A percentile compares a stretch with the other conserved stretches of the same genome.
phyloP scores from a whole-genome alignment of 2,329 filamentous ascomycete genomes.

The Claviceps lovelessii region DNA sequence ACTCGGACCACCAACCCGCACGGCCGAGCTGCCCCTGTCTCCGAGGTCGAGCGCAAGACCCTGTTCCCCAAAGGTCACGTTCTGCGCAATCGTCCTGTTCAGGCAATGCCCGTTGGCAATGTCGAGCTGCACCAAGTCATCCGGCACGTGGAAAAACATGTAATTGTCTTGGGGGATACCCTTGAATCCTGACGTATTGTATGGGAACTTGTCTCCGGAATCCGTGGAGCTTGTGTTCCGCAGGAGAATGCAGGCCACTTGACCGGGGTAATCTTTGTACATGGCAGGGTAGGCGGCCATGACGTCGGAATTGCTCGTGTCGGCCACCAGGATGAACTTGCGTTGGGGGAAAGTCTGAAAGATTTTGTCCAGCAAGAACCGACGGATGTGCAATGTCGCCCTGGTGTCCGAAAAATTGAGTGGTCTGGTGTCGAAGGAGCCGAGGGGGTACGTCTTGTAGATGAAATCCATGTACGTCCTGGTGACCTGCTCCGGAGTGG shows the following conservation, averaged over 20 bases:
- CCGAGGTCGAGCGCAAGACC: conserved; percentile 37
- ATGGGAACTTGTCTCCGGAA: conserved; percentile 52
- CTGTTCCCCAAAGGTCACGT: conserved; percentile 56
- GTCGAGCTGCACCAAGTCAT: conserved; percentile 53
- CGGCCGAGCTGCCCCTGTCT: conserved; percentile 17
- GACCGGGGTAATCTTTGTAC: conserved; percentile 50
- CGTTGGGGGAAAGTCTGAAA: conserved; percentile 62
- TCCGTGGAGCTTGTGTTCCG: conserved; percentile 63
- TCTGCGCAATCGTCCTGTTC: conserved; percentile 50
- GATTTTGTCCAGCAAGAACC: conserved; percentile 53
- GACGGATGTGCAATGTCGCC: conserved; percentile 59
- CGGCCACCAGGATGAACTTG: conserved; percentile 62
- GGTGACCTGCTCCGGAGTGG: conserved; percentile 64
- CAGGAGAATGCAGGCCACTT: conserved; percentile 65
- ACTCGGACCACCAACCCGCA: conserved; percentile 10
- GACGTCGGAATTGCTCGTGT: conserved; percentile 63
- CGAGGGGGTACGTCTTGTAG: conserved; percentile 62
- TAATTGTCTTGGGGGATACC: conserved; percentile 50
- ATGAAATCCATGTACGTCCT: conserved; percentile 71
- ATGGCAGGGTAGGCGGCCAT: conserved; percentile 52
- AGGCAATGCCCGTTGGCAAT: conserved; percentile 54
- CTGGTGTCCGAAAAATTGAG: conserved; percentile 64
- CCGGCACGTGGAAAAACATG: conserved; percentile 66
- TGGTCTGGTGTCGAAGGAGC: conserved; percentile 63
- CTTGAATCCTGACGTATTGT: conserved; percentile 59